Conservation (phyloP, 2,329 filamentous ascomycete genomes). For the Apiospora arundinis region DNA sequence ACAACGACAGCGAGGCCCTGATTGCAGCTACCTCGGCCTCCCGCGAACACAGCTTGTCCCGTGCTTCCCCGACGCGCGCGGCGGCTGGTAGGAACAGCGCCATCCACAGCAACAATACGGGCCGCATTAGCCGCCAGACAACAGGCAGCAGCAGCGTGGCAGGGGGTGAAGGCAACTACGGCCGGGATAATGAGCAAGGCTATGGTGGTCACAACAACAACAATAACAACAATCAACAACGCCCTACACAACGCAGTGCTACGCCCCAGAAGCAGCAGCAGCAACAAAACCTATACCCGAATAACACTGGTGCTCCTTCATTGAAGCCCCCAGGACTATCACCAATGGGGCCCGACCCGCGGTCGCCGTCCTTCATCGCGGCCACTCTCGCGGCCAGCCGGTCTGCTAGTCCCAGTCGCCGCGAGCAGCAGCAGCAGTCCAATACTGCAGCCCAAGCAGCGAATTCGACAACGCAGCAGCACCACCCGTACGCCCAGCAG, state of each 20-base stretch:
- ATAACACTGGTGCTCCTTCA: neutral
- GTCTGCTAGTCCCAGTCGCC: slow-evolving; percentile 59
- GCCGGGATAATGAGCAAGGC: slow-evolving; percentile 28
- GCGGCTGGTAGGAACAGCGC: neutral
- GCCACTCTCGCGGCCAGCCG: slow-evolving; percentile 68
- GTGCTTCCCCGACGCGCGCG: slow-evolving; percentile 27
- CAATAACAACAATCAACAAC: slow-evolving; percentile 28
- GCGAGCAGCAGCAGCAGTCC: slow-evolving; percentile 35
- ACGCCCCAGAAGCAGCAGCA: slow-evolving; percentile 12
- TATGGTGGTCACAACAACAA: slow-evolving; percentile 28
- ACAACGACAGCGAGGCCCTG: slow-evolving; percentile 47
- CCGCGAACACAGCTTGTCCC: slow-evolving; percentile 38
- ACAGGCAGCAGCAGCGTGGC: slow-evolving; percentile 44
- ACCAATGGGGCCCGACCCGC: slow-evolving; percentile 39
- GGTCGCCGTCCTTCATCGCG: slow-evolving; percentile 66
- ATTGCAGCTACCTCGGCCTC: slow-evolving; percentile 52
- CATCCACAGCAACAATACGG: slow-evolving; percentile 23
- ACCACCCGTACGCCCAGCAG: slow-evolving; percentile 32
- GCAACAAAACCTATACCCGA: neutral
- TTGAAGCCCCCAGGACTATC: slow-evolving; percentile 30
- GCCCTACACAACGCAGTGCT: slow-evolving; percentile 31
- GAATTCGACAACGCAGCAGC: neutral
- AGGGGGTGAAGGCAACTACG: slow-evolving; percentile 23
- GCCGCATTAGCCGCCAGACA: slow-evolving; percentile 43
- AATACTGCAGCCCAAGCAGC: neutral